Evolutionary conservation across 495 filamentous ascomycete species (phyloP).

Genomic region (Cercophora newfieldiana): DNA sequence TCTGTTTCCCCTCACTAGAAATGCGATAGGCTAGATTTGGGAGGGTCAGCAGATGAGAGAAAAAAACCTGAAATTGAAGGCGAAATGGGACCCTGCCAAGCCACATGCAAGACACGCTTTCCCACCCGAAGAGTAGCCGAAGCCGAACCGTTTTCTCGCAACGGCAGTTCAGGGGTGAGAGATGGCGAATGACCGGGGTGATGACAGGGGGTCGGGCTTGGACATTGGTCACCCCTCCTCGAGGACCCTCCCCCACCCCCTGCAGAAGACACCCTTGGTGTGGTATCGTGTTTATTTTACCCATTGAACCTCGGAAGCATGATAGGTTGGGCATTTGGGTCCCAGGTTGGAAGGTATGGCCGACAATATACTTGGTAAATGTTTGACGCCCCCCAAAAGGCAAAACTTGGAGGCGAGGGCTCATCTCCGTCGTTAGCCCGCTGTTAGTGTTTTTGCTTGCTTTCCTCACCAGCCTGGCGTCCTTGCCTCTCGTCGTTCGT

Average conservation of each 20-base stretch:
- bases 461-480: neutral
- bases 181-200: neutral
- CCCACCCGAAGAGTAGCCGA: too few relatives aligned
- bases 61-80: neutral
- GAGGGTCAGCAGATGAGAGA: neutral
- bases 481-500: neutral
- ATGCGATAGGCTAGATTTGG: neutral
- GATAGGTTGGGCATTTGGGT: neutral
- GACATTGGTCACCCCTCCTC: neutral
- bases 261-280: conserved; percentile 12
- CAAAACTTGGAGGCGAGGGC: neutral
- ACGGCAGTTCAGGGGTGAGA: conserved; percentile 13
- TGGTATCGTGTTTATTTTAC: conserved; percentile 14
- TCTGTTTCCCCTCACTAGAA: neutral
- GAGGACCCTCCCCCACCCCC: neutral
- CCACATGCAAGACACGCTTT: neutral
- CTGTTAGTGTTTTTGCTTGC: neutral
- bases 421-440: neutral
- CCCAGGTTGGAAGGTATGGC: conserved; percentile 2
- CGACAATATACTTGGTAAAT: conserved; percentile 9
- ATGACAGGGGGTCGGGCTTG: neutral
- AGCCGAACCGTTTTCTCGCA: conserved; percentile 13
- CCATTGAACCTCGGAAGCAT: conserved; percentile 12
- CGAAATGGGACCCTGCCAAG: conserved; percentile 12
- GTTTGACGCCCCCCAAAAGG: conserved; percentile 1